Evolutionary conservation across 83 land plant genomes (phyloP).

Genomic region (Picea abies): DNA sequence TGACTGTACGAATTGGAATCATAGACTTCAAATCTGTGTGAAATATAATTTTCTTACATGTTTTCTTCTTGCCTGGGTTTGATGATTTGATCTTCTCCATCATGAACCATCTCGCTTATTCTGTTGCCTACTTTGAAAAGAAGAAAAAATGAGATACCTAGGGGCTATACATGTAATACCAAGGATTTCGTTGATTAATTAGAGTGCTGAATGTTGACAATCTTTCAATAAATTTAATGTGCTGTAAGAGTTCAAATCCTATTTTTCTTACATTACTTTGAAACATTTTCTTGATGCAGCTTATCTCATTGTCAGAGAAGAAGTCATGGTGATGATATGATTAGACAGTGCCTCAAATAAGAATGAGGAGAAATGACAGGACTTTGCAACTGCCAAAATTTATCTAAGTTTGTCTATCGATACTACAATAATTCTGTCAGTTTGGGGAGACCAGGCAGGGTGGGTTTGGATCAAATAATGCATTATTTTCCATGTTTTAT

Average conservation of each 20-base stretch:
- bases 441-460: not conserved
- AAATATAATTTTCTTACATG: not conserved
- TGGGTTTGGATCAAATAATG: not conserved
- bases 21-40: not conserved
- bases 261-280: not conserved
- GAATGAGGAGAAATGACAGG: not conserved
- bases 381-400: not conserved
- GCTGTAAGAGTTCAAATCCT: not conserved
- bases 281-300: not conserved
- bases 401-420: not conserved
- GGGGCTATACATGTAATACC: not conserved
- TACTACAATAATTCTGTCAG: not conserved
- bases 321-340: slow-evolving; percentile 5
- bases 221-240: not conserved
- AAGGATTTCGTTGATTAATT: not conserved
- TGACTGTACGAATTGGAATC: not conserved
- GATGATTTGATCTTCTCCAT: not conserved
- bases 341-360: not conserved
- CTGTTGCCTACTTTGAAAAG: not conserved
- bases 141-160: not conserved
- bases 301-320: slow-evolving; percentile 11
- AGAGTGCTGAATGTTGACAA: not conserved
- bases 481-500: not conserved
- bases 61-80: not conserved
- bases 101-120: not conserved